phyloP scores from a whole-genome alignment of 2,329 filamentous ascomycete species.

The Taxawa tesnikishii region DNA sequence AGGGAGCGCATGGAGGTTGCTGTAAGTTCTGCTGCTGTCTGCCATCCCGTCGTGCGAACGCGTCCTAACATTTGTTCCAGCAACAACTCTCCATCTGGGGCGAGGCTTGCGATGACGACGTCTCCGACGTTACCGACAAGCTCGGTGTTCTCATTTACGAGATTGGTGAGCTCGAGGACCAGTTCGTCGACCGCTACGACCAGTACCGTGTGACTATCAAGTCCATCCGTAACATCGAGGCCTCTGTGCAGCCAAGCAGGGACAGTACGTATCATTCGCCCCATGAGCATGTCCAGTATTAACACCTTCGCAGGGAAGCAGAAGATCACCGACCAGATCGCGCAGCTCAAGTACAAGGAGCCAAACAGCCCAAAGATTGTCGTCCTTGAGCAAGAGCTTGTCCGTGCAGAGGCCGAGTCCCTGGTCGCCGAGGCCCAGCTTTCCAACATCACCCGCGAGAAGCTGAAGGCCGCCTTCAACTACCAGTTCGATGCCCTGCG shows the following conservation, averaged over 20 bases:
- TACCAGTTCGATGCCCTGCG: slow-evolving; percentile 97
- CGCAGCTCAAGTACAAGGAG: slow-evolving; percentile 98
- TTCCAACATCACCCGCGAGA: slow-evolving; percentile 98
- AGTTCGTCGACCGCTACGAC: slow-evolving; percentile 97
- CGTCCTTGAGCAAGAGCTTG: slow-evolving; percentile 94
- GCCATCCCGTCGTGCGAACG: slow-evolving; percentile 1
- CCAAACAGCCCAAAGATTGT: slow-evolving; percentile 96
- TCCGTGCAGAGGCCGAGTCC: slow-evolving; percentile 97
- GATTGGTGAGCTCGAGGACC: slow-evolving; percentile 94
- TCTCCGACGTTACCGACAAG: slow-evolving; percentile 98
- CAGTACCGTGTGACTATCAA: slow-evolving; percentile 99
- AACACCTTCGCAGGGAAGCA: slow-evolving; percentile 61
- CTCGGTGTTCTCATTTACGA: slow-evolving; percentile 95
- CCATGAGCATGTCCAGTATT: slow-evolving; percentile 10
- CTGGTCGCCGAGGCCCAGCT: slow-evolving; percentile 95
- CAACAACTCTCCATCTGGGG: slow-evolving; percentile 99
- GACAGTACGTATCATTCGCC: slow-evolving; percentile 60
- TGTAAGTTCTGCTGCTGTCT: slow-evolving; percentile 43
- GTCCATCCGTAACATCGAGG: slow-evolving; percentile 98
- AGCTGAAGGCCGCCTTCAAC: slow-evolving; percentile 94
- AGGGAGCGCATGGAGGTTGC: slow-evolving; percentile 97
- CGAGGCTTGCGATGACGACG: slow-evolving; percentile 88
- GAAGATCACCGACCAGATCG: slow-evolving; percentile 98
- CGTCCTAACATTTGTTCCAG: slow-evolving; percentile 32
- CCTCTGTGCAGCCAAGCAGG: slow-evolving; percentile 92